phyloP scores from a whole-genome alignment of 2,329 filamentous ascomycete genomes.

The Ophiostoma himal-ulmi region DNA sequence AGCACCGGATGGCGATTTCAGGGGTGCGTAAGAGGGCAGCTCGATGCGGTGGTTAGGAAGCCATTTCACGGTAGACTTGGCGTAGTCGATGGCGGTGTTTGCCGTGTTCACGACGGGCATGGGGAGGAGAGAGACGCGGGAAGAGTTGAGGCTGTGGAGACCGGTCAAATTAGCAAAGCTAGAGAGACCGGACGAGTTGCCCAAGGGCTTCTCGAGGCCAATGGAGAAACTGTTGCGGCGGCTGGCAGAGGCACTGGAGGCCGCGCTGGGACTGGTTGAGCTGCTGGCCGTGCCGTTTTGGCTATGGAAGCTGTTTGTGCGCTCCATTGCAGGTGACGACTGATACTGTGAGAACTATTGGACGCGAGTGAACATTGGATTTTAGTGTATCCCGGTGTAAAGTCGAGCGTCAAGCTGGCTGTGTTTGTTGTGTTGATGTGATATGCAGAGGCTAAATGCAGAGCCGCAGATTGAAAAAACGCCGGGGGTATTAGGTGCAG shows the following conservation, averaged over 20 bases:
- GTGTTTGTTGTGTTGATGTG: background rate
- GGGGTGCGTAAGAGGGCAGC: constrained; percentile 22
- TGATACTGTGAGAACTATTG: constrained; percentile 8
- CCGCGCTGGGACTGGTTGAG: constrained; percentile 20
- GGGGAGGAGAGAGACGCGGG: constrained; percentile 23
- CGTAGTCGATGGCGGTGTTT: constrained; percentile 24
- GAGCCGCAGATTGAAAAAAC: background rate
- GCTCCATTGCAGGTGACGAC: constrained; percentile 19
- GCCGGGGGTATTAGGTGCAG: background rate
- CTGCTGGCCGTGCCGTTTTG: constrained; percentile 22
- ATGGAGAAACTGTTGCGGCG: constrained; percentile 26
- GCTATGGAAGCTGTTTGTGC: constrained; percentile 17
- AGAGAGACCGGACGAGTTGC: constrained; percentile 21
- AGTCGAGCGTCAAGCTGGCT: background rate
- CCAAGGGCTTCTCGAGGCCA: constrained; percentile 23
- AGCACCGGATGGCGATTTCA: constrained; percentile 12
- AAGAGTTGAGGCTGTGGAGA: constrained; percentile 19
- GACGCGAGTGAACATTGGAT: constrained; percentile 15
- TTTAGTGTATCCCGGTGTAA: background rate
- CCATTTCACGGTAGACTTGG: constrained; percentile 24
- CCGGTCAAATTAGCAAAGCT: constrained; percentile 21
- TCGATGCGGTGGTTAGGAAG: constrained; percentile 20
- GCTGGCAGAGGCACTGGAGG: constrained; percentile 21
- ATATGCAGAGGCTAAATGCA: background rate
- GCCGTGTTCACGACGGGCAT: constrained; percentile 25